Evolutionary conservation across 73 alveolate genomes (phyloP), one percentile per base, ranked within the genome.

Genomic region (Paramecium sonneborni): DNA sequence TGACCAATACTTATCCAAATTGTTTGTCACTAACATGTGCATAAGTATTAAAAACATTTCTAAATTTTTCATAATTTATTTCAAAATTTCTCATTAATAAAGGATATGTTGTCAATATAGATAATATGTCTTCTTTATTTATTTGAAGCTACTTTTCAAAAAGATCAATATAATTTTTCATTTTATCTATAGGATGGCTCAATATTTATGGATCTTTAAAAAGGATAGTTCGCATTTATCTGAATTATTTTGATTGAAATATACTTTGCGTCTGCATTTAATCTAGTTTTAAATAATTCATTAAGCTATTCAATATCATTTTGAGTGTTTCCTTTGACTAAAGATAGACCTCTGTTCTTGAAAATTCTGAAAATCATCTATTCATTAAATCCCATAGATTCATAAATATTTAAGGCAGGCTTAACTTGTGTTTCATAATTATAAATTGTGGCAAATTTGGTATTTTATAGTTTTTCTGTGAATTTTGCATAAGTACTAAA

Each of bases 121-220:
- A 62, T 62, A 32, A 10, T 14, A 32, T 62, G 9, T 24, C 48
- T 62, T 26, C 39, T 12, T 30, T 32, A 11, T 24, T 62, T 9
- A 62, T 62, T 26, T 26, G 26, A 6, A 62, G 26, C 24, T 26
- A 30, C 8, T 62, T 30, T 62, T 62, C 39, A 26, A 62, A 30
- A 26, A 62, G 39, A 26, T 62, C 84, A 62, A 62, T 21, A 32
- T 62, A 30, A 30, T 62, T 62, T 43, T 30, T 30, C 44, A 62
- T 30, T 9, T 62, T 32, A 5, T 62, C 84, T 11, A 62, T 26
- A 30, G 84, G 11, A 30, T 62, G 39, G 24, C 84, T 32, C 84
- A 62, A 62, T 62, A 62, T 62, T 62, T 62, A 62, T 26, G 84
- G 84, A 12, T 62, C 84, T 32, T 62, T 62, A 62, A 62, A 62